Base-by-base conservation (phyloP, 1,284 basidiomycete genomes). In the Ganoderma lingzhi region DNA sequence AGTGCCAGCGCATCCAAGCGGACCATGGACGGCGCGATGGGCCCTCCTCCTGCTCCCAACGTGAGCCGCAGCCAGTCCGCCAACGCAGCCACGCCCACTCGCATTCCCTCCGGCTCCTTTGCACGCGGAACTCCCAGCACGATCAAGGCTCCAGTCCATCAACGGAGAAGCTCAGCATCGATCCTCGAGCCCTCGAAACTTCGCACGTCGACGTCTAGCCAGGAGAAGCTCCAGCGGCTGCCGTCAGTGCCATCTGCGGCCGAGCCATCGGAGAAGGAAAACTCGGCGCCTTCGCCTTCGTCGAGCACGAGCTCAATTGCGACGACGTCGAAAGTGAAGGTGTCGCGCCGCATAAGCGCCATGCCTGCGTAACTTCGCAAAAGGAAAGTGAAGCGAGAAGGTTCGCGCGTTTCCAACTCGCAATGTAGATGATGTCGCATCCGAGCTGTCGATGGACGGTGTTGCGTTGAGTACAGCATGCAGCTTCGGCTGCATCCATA, bases 181-280 rank as follows among this genome's bases (percentile, higher is more conserved):
- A 79, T 82, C 0, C 76, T 84, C 17, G 76, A 77, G 44, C 69
- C 76, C 17, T 74, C 75, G 42, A 72, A 73, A 35, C 62, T 70
- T 62, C 74, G 74, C 41, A 30, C 67, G 19, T 65, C 73, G 42
- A 69, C 71, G 19, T 67, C 76, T 12, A 69, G 71, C 58, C 67
- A 68, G 32, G 74, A 80, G n/a, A 73, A 73, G 69, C 66, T 72
- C 51, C 66, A 72, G 69, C 42, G 60, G 67, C 65, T 78, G 78
- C 53, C 80, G 77, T 51, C 75, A 75, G 41, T 73, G n/a, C 73
- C 76, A 14, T 71, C 71, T 23, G 67, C 80, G 30, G 83, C 79
- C 71, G 82, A 83, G 74, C 76, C 77, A 61, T 82, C 83, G 58
- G 86, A 87, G 77, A 87, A 86, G 73, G 77, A 85, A 63, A 80